These are phyloP conservation scores for Claviceps quebecensis DNA, from an alignment of 2,329 filamentous ascomycete species.

Conservation along the genomic window DNA sequence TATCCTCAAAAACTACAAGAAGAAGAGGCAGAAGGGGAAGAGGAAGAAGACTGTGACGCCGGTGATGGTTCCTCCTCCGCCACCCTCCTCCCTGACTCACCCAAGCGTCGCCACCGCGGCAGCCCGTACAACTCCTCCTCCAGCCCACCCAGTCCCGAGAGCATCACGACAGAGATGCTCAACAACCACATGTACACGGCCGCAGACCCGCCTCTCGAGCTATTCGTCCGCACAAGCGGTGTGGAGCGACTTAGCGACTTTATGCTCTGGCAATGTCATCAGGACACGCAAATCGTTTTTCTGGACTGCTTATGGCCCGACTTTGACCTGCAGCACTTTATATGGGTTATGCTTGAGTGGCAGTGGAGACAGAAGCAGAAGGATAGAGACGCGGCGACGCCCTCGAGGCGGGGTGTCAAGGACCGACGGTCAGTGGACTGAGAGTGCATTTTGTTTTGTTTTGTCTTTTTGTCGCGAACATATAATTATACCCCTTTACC, in stretches of 20 bases:
- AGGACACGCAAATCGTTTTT: constrained; percentile 86
- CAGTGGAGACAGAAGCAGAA: constrained; percentile 49
- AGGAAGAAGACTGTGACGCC: constrained; percentile 27
- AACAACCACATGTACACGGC: constrained; percentile 80
- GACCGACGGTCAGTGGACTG: neutral
- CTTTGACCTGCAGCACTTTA: constrained; percentile 84
- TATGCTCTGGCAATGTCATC: constrained; percentile 96
- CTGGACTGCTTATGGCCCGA: constrained; percentile 89
- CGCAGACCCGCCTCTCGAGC: constrained; percentile 71
- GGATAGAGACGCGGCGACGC: constrained; percentile 31
- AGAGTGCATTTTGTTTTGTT: neutral
- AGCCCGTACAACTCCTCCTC: constrained; percentile 21
- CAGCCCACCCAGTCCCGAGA: constrained; percentile 59
- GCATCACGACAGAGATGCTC: constrained; percentile 70
- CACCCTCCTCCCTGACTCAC: constrained; percentile 41
- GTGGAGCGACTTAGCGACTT: constrained; percentile 91
- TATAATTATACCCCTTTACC: too few relatives aligned
- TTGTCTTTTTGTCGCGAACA: neutral
- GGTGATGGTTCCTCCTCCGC: constrained; percentile 39
- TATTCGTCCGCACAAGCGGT: constrained; percentile 83
- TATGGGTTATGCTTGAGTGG: constrained; percentile 90
- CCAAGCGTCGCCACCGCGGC: constrained; percentile 24
- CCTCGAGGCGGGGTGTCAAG: constrained; percentile 1
- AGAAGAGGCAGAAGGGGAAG: constrained; percentile 11
- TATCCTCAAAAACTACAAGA: constrained; percentile 13